Evolutionary conservation across 352 stramenopile genomes (phyloP), one percentile per base, ranked within the genome.

Genomic region (Plasmopara muralis): DNA sequence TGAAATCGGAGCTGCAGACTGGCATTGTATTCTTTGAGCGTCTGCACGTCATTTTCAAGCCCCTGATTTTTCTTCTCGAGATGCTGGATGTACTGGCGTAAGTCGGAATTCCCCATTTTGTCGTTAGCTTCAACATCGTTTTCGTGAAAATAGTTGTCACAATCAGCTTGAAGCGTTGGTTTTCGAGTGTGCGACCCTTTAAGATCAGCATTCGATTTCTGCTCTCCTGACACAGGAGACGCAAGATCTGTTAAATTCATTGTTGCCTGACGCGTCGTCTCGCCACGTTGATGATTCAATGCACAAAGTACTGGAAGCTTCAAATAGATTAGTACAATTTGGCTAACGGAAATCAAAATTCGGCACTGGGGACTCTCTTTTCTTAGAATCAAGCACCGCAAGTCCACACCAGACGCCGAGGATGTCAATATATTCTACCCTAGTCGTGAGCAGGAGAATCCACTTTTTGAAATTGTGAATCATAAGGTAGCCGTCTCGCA

Each of bases 11-110:
- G 39, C 9, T 63, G 44, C 28, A 70, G 71, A n/a, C 39, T 77
- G 25, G 64, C 68, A 29, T 81, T 60, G 8, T 69, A 57, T 35
- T 83, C 62, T 13, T 50, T 57, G 5, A 77, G 43, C 14, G 69
- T 55, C 18, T 75, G 58, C 6, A 83, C 50, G 28, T 85, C 67
- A 15, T 57, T 62, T 37, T 70, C 38, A 2, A 83, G 55, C 33
- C 76, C 72, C 0, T 60, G 54, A 28, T 76, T 82, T 43, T 82
- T 65, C 15, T 52, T 60, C 48, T 83, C 72, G 6, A 83, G 70
- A 14, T 65, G 62, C 29, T 83, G 72, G 14, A 79, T 72, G 44
- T 83, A 83, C 33, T 65, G 59, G 29, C 65, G 77, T 16, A 85
- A 55, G 28, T 80, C 72, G 0, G 72, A 57, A 15, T 49, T 59